Conservation (phyloP, 2,329 filamentous ascomycete species). For the Helotiales sp. region DNA sequence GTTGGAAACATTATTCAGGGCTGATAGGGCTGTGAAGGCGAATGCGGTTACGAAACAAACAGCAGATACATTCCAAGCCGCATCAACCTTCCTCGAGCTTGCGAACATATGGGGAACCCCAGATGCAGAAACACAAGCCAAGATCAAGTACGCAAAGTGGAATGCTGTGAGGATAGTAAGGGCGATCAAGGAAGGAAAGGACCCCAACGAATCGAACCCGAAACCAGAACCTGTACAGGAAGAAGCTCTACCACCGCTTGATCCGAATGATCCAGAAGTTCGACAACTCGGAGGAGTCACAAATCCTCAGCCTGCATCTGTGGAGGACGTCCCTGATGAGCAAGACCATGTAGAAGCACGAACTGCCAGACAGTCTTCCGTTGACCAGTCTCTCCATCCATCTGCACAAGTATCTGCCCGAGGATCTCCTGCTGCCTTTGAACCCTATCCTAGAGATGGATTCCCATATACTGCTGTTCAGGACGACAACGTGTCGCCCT, state of each 20-base stretch:
- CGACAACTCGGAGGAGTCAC: constrained; percentile 53
- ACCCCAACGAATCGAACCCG: constrained; percentile 91
- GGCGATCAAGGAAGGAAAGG: constrained; percentile 85
- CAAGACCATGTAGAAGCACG: constrained; percentile 46
- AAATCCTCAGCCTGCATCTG: constrained; percentile 33
- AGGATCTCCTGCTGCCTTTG: constrained; percentile 34
- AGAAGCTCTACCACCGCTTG: constrained; percentile 49
- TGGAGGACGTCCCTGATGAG: constrained; percentile 62
- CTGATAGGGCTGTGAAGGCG: constrained; percentile 48
- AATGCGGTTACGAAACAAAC: constrained; percentile 81
- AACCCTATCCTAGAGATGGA: constrained; percentile 36
- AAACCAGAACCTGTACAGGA: constrained; percentile 53
- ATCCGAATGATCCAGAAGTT: constrained; percentile 65
- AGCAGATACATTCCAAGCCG: constrained; percentile 89
- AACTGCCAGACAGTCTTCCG: constrained; percentile 47
- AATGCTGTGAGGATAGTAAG: constrained; percentile 89
- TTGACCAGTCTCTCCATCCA: constrained; percentile 50
- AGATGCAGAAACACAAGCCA: constrained; percentile 75
- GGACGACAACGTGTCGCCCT: constrained; percentile 49
- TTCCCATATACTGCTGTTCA: constrained; percentile 35
- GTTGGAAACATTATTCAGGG: constrained; percentile 81
- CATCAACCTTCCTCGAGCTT: constrained; percentile 88
- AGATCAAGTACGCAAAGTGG: constrained; percentile 96
- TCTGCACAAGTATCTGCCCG: constrained; percentile 28
- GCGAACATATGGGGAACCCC: constrained; percentile 78